These are phyloP conservation scores for Gonapodya prolifera DNA, from an alignment of 192 early-diverging fungal genomes.

Conservation along the genomic window DNA sequence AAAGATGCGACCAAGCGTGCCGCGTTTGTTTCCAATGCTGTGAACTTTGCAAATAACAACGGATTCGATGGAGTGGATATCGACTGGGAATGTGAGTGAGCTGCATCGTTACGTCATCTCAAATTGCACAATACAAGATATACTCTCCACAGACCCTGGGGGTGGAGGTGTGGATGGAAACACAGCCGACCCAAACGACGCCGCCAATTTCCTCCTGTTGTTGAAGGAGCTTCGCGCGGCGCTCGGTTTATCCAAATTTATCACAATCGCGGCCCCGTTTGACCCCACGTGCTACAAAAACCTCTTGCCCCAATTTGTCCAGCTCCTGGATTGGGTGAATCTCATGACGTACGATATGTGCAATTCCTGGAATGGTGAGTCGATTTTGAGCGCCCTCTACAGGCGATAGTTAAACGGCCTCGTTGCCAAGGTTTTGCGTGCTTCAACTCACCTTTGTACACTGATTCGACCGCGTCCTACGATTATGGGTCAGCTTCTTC, in stretches of 20 bases:
- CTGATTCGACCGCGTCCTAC: not conserved
- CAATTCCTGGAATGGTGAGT: too few relatives aligned
- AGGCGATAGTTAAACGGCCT: too few relatives aligned
- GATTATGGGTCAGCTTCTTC: not conserved
- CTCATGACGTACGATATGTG: not conserved
- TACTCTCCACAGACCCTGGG: not conserved
- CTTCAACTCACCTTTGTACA: not conserved
- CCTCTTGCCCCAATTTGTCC: not conserved
- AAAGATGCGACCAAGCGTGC: not conserved
- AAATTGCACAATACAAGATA: not conserved
- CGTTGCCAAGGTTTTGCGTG: not conserved
- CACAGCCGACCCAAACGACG: not conserved
- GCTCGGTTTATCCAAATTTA: not conserved
- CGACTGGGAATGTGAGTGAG: slow-evolving; percentile 12
- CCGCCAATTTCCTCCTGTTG: slow-evolving; percentile 8
- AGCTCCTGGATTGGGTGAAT: not conserved
- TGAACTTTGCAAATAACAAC: slow-evolving; percentile 9
- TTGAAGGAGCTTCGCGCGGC: slow-evolving; percentile 3
- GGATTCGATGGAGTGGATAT: slow-evolving; percentile 17
- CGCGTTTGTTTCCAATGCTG: slow-evolving; percentile 6
- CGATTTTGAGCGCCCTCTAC: too few relatives aligned
- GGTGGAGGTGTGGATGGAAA: slow-evolving; percentile 8
- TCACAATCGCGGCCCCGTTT: slow-evolving; percentile 5
- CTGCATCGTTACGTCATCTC: not conserved
- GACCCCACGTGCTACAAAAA: not conserved